Percentiles rank a stretch among this genome's conserved stretches.
Conservation (phyloP, 2,329 filamentous ascomycete genomes). For the Arthrinium phaeospermum region DNA sequence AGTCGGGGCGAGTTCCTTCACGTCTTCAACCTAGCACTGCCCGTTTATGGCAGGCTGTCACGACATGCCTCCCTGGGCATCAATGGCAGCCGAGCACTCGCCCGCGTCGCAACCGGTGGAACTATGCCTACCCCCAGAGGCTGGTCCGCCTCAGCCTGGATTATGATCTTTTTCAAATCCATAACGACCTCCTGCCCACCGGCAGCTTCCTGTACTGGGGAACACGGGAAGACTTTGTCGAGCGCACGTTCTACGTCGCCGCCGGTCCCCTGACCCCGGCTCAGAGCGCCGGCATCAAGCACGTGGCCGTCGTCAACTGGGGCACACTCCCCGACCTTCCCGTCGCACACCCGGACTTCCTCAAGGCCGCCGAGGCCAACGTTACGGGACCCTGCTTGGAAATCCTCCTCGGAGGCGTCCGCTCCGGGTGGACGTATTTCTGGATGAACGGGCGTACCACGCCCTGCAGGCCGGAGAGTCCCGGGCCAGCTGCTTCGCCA, state of each 20-base stretch:
- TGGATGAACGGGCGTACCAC: not conserved
- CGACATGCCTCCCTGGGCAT: too few relatives aligned
- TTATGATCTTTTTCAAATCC: not conserved
- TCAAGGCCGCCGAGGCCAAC: not conserved
- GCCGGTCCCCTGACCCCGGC: not conserved
- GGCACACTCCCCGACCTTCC: not conserved
- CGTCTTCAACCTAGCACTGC: too few relatives aligned
- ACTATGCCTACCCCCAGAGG: too few relatives aligned
- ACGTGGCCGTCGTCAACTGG: not conserved
- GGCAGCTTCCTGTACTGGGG: too few relatives aligned
- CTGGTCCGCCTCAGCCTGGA: not conserved
- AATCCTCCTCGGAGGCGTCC: not conserved
- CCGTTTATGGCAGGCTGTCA: too few relatives aligned
- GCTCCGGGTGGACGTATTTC: not conserved
- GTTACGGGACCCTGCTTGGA: not conserved
- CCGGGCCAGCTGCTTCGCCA: too few relatives aligned
- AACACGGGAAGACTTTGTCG: not conserved
- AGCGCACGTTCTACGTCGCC: not conserved
- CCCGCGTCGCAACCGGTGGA: too few relatives aligned
- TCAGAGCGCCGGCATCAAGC: not conserved
- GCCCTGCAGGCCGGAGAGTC: not conserved
- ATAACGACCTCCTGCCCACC: not conserved
- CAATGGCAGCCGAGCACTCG: too few relatives aligned
- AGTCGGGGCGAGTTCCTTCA: too few relatives aligned
- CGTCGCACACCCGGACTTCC: not conserved